These are phyloP conservation scores for Mucor circinelloides DNA, from an alignment of 371 early-diverging fungal species.

Conservation along the genomic window DNA sequence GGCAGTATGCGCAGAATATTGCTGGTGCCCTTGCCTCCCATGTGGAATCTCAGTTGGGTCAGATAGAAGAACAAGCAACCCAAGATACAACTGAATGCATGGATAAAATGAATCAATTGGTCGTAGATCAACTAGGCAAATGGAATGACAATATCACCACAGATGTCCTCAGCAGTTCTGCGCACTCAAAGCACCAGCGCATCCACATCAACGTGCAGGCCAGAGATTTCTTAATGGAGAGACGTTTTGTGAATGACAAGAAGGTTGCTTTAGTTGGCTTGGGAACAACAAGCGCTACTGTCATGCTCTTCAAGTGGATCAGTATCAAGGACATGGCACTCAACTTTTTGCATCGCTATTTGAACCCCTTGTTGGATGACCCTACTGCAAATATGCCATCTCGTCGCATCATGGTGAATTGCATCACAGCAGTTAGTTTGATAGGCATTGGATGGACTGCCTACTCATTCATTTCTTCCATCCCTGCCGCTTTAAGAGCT, in stretches of 20 bases:
- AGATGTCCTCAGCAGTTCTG: background rate
- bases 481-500: slow-evolving; percentile 1
- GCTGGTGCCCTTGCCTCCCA: slow-evolving; percentile 62
- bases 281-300: background rate
- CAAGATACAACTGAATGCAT: slow-evolving; percentile 59
- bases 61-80: slow-evolving; percentile 69
- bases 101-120: background rate
- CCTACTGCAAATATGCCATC: background rate
- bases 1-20: slow-evolving; percentile 85
- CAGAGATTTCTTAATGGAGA: background rate
- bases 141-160: background rate
- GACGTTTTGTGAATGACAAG: slow-evolving; percentile 9
- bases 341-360: background rate
- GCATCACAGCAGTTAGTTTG: background rate
- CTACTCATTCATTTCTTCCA: slow-evolving; percentile 1
- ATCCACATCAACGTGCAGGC: slow-evolving; percentile 8
- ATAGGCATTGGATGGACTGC: slow-evolving; percentile 4
- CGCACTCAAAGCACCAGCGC: background rate
- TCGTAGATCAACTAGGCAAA: background rate
- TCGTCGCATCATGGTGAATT: background rate
- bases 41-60: slow-evolving; percentile 43
- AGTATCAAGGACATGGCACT: background rate
- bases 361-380: background rate
- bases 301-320: background rate
- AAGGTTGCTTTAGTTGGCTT: background rate